These are phyloP conservation scores for Hibiscus syriacus DNA, from an alignment of 345 rosid genomes.

Conservation along the genomic window DNA sequence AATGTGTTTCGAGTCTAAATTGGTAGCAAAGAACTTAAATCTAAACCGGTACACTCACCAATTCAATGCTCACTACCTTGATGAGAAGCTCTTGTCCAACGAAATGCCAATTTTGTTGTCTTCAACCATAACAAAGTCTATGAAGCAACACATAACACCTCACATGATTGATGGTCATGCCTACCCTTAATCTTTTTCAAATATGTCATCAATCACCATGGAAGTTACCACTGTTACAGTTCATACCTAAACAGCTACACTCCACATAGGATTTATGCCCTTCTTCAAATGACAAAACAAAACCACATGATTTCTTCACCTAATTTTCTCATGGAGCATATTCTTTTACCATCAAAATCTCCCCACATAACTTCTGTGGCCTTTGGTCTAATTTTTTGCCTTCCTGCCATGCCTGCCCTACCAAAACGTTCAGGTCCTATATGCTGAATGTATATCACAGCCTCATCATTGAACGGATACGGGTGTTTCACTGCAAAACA, in stretches of 20 bases:
- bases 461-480: constrained; percentile 60
- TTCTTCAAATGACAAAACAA: background rate
- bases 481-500: constrained; percentile 68
- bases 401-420: constrained; percentile 93
- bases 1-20: background rate
- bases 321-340: constrained; percentile 14
- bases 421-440: constrained; percentile 67
- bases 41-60: background rate
- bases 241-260: background rate
- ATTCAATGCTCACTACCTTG: background rate
- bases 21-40: background rate
- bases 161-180: background rate
- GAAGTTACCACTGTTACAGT: background rate
- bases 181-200: background rate
- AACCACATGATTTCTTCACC: background rate
- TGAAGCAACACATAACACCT: background rate
- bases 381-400: constrained; percentile 60
- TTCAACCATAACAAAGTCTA: background rate
- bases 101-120: background rate
- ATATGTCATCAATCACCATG: background rate
- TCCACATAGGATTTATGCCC: background rate
- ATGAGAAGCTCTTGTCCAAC: background rate
- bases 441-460: constrained; percentile 55
- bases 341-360: constrained; percentile 72
- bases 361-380: constrained; percentile 58